A percentile compares a stretch with the other conserved stretches of the same genome.
Conservation (phyloP, 352 stramenopile genomes). For the Phytophthora sojae region DNA sequence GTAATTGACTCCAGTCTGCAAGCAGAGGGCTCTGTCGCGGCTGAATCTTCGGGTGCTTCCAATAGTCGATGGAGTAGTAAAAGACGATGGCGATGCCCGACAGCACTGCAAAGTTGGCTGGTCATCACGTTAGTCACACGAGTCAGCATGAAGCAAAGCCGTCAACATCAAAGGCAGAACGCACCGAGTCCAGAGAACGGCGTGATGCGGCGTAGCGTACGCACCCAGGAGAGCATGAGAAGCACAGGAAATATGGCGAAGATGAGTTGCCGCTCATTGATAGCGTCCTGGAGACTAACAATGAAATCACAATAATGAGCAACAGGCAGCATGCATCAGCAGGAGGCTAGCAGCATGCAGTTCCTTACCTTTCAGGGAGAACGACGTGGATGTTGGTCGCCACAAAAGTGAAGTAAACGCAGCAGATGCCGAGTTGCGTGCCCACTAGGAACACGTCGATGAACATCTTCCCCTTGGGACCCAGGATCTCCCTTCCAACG, state of each 20-base stretch:
- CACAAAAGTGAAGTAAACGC: slow-evolving; percentile 88
- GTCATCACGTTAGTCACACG: background rate
- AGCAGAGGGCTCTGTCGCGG: slow-evolving; percentile 25
- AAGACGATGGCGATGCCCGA: slow-evolving; percentile 83
- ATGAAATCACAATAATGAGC: background rate
- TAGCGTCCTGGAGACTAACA: slow-evolving; percentile 53
- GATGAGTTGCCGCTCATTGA: slow-evolving; percentile 83
- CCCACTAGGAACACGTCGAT: slow-evolving; percentile 85
- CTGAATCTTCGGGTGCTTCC: slow-evolving; percentile 38
- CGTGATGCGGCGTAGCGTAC: slow-evolving; percentile 76
- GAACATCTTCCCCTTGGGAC: slow-evolving; percentile 63
- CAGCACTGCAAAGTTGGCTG: slow-evolving; percentile 72
- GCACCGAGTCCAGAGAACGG: slow-evolving; percentile 77
- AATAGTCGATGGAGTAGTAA: slow-evolving; percentile 81
- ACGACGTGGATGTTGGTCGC: slow-evolving; percentile 85
- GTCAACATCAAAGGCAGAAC: background rate
- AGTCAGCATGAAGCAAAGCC: slow-evolving; percentile 5
- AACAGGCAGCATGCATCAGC: background rate
- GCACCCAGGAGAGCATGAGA: slow-evolving; percentile 80
- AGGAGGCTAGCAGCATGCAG: no score
- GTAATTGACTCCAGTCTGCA: slow-evolving; percentile 53
- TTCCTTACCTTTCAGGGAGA: slow-evolving; percentile 54
- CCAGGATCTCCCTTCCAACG: slow-evolving; percentile 70
- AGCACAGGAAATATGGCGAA: slow-evolving; percentile 77
- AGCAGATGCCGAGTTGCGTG: slow-evolving; percentile 84